Evolutionary conservation across 2,329 filamentous ascomycete species (phyloP), one percentile per base, ranked within the genome.

Genomic region (Samsoniella hepiali): DNA sequence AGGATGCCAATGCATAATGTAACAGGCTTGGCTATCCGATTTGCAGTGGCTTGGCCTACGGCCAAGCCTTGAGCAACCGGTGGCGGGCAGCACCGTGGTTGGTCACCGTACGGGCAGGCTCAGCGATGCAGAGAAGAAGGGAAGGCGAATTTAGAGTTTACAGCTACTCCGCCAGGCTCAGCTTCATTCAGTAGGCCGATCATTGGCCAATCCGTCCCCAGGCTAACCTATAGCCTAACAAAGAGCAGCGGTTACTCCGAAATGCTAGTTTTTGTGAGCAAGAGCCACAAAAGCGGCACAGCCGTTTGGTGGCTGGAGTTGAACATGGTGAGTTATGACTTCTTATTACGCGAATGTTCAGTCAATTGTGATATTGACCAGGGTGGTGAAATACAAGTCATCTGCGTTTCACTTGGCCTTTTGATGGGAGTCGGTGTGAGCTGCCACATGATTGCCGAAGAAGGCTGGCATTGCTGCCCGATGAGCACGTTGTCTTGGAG

Each of bases 81-180:
- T 53, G 11, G 29, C 44, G 50, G 49, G 38, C 34, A 50, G 55
- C 40, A 57, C 34, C 17, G 11, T 27, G 31, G 38, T 45, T 61
- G 40, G 38, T 29, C 40, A 31, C 10, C 32, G 45, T 27, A 50
- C 22, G 27, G 2, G 45, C 2, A 29, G 17, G 22, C n/a, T 40
- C 50, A 22, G 44, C 32, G 13, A 38, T 10, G 8, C 17, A 34
- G 34, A 34, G 29, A 29, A 54, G 31, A 6, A 15, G 32, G 22
- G 27, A 44, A 32, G 36, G 27, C 27, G 27, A 22, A 17, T 27
- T 61, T 61, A 61, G 58, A 61, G 49, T 61, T 61, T 45, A 9
- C 6, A 45, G 49, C 6, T 36, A 27, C 49, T 36, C 58, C 29
- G 27, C 49, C 13, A 29, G 36, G 47, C 27, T 42, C 22, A 42